phyloP scores from a whole-genome alignment of 768 basidiomycete species.

The Pulveroboletus sp. region DNA sequence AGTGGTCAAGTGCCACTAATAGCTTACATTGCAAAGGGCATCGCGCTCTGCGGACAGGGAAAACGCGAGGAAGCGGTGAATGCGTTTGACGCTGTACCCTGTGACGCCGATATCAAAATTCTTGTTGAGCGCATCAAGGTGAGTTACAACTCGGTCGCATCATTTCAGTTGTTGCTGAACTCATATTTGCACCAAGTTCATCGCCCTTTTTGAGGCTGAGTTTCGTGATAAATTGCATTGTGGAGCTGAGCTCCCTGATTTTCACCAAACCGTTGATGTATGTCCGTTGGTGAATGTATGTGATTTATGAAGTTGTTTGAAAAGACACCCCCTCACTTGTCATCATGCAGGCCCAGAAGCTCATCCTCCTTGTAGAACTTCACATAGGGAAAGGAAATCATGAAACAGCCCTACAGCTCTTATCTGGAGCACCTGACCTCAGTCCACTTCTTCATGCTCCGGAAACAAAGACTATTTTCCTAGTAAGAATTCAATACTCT shows the following conservation, averaged over 20 bases:
- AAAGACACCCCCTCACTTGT: no score
- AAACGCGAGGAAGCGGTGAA: neutral
- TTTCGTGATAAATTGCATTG: no score
- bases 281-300: no score
- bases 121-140: neutral
- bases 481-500: neutral
- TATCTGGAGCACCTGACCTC: neutral
- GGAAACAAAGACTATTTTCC: neutral
- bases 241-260: no score
- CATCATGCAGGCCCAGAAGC: no score
- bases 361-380: no score
- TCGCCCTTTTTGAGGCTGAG: neutral
- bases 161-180: neutral
- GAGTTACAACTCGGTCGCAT: no score
- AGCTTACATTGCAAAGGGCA: neutral
- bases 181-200: neutral
- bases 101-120: neutral
- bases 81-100: neutral
- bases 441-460: neutral
- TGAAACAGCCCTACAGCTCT: neutral
- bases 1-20: neutral
- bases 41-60: neutral
- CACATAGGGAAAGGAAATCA: neutral
- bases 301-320: no score
- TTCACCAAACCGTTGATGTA: no score